Evolutionary conservation across 768 basidiomycete species (phyloP), one percentile per base, ranked within the genome.

Genomic region (Lactifluus pinguis): DNA sequence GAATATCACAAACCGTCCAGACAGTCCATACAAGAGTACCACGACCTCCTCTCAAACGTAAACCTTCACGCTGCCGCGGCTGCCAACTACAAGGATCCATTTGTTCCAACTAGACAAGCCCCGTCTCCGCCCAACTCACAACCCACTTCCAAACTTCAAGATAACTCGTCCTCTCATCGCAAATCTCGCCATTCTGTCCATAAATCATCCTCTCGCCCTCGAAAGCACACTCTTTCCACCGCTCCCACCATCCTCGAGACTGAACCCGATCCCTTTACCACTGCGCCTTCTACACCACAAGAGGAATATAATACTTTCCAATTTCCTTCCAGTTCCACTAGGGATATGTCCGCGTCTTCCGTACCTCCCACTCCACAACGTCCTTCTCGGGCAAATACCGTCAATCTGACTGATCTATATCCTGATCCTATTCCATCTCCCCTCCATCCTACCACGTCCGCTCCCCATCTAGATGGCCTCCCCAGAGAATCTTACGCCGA

Each of bases 351-450:
- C 62, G 34, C 60, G 39, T 69, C 71, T 42, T 66, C 62, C 49
- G 60, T 74, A 50, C 69, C 79, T 3, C 74, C 83, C 0, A 83
- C 89, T 1, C 90, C 90, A 9, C 84, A 86, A 2, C 81, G 91
- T 48, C 91, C 91, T 0, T 90, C 89, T 49, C 81, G 91, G 59
- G 87, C 86, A 61, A 93, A 93, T 72, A 93, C 91, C 4, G 87
- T 85, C 38, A 91, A 79, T 57, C 78, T 92, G 52, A 84, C 80
- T 72, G 90, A 93, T 74, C 74, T 92, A 68, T 86, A 85, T 70
- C 75, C 82, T 6, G 55, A 73, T 8, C 74, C 76, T 56, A 65
- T 72, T 49, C 66, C 73, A 52, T 69, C 79, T 44, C 73, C 79
- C 6, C 67, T 15, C 21, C 81, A 50, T 25, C 19, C 51, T 17